A percentile compares a stretch with the other conserved stretches of the same genome.
Conservation (phyloP, 2,329 filamentous ascomycete genomes). For the Periconia macrospinosa region DNA sequence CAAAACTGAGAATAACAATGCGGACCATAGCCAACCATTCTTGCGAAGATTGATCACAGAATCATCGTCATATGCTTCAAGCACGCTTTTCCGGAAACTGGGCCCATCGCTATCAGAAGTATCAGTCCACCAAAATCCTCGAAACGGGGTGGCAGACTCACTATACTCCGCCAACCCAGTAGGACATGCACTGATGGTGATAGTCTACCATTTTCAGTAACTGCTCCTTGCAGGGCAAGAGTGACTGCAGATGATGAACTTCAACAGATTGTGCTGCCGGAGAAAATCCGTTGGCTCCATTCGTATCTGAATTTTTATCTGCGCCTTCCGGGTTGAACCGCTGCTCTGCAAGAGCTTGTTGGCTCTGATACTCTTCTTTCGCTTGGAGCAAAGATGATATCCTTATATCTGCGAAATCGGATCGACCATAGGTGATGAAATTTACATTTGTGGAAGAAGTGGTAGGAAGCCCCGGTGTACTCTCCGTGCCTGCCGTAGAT, state of each 20-base stretch:
- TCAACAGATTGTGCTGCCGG: slow-evolving; percentile 28
- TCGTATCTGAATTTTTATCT: slow-evolving; percentile 10
- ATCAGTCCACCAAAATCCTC: not conserved
- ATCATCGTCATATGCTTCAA: slow-evolving; percentile 41
- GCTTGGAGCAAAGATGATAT: slow-evolving; percentile 26
- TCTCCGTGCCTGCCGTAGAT: not conserved
- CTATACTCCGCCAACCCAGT: slow-evolving; percentile 45
- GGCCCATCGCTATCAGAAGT: slow-evolving; percentile 27
- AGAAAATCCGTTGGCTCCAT: slow-evolving; percentile 18
- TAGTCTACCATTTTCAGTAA: slow-evolving; percentile 39
- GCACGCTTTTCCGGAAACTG: slow-evolving; percentile 43
- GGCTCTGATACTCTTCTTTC: slow-evolving; percentile 22
- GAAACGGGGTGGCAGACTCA: not conserved
- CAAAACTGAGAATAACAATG: slow-evolving; percentile 50
- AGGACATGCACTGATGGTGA: slow-evolving; percentile 42
- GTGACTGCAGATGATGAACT: slow-evolving; percentile 36
- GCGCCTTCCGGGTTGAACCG: slow-evolving; percentile 17
- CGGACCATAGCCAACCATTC: slow-evolving; percentile 45
- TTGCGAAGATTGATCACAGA: slow-evolving; percentile 41
- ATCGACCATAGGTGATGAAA: slow-evolving; percentile 25
- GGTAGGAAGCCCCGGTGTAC: not conserved
- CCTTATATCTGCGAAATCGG: slow-evolving; percentile 25
- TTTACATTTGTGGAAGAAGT: slow-evolving; percentile 14
- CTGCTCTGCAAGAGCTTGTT: slow-evolving; percentile 16
- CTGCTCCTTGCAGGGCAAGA: slow-evolving; percentile 36